Base-by-base conservation (phyloP, 1,139 yeast genomes). In the Magnusiomyces fungicola region DNA sequence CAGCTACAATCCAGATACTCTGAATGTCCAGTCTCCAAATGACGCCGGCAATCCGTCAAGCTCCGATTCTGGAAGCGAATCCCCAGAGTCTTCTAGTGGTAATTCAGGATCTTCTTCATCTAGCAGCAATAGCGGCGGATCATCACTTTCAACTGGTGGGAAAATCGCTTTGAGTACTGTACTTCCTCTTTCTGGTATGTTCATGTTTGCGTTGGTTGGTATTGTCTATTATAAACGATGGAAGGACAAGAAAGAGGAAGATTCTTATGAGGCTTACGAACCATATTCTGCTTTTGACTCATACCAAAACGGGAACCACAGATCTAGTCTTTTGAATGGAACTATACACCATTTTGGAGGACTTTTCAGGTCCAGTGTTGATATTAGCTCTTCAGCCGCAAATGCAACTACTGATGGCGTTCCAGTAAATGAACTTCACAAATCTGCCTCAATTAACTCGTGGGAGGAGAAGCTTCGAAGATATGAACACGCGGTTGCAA, bases 141-240 rank as follows among this genome's bases (percentile, higher is more conserved):
- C 18, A 32, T 18, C 10, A 6, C 23, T 34, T 16, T 34, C 38
- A 10, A 55, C 59, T 2, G 65, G 67, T 1, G 61, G 62, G 3
- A 59, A 65, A 39, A 68, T 68, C 6, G 69, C 68, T 2, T 51
- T 67, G 14, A 64, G 69, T 1, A 67, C 70, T 1, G 56, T 66
- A 22, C 52, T 67, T 29, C 70, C 70, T 1, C 47, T 67, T 1
- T 53, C 65, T 10, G 50, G 55, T 10, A 53, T 65, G 14, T 54
- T 55, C 6, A 50, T 57, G 10, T 56, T 55, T 18, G 47, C 49
- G 1, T 47, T 50, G 1, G 46, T 53, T 5, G 60, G 65, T 53
- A 56, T 62, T 21, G 29, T 53, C 18, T 30, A 42, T 24, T 53
- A 52, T 39, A 30, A 48, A 18, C 43, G 46, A 34, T 40, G 44